Conservation (phyloP, 768 basidiomycete species). For the Fomitopsis serialis region DNA sequence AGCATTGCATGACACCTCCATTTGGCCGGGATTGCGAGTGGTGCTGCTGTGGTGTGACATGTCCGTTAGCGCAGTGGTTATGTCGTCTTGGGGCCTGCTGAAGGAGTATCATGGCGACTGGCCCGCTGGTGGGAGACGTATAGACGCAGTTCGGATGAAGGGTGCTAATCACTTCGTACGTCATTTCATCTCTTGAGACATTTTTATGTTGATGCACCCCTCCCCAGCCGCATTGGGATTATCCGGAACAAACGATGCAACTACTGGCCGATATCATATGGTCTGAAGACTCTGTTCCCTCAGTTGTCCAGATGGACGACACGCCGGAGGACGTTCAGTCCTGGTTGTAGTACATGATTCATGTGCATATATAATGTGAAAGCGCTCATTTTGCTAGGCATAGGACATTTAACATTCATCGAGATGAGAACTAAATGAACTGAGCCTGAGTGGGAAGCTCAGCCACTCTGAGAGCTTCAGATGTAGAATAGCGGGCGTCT, state of each 20-base stretch:
- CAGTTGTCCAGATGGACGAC: too few species aligned
- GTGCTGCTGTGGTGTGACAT: constrained; percentile 5
- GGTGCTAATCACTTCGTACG: constrained; percentile 3
- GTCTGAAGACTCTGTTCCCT: too few species aligned
- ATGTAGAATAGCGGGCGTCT: too few species aligned
- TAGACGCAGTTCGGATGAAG: not conserved
- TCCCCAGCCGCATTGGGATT: constrained; percentile 1
- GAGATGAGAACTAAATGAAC: too few species aligned
- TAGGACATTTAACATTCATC: too few species aligned
- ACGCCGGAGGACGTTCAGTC: too few species aligned
- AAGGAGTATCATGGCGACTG: not conserved
- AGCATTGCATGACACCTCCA: not conserved
- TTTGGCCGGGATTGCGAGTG: constrained; percentile 1
- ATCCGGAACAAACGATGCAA: not conserved
- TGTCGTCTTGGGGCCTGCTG: not conserved
- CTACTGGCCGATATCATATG: not conserved
- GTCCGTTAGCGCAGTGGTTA: not conserved
- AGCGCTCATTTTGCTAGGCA: too few species aligned
- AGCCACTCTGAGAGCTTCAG: too few species aligned
- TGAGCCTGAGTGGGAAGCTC: too few species aligned
- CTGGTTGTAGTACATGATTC: too few species aligned
- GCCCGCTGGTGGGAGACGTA: not conserved
- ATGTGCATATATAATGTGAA: too few species aligned
- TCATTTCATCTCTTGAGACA: not conserved
- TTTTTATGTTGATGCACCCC: too few species aligned